Percentiles rank a stretch among this genome's conserved stretches.
Conservation (phyloP, 2,329 filamentous ascomycete species). For the Epichloe glyceriae region DNA sequence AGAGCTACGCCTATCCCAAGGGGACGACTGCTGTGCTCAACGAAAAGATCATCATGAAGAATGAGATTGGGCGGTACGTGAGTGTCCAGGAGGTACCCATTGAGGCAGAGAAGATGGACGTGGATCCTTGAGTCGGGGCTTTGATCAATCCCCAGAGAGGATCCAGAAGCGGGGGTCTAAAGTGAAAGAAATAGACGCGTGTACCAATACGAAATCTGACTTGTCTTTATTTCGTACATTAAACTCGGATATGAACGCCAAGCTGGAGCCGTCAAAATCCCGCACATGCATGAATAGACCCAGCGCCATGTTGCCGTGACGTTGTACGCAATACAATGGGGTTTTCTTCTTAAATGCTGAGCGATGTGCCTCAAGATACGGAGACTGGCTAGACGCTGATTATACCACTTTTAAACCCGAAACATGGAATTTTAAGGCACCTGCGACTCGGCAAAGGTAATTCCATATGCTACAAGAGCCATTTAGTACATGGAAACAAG, state of each 20-base stretch:
- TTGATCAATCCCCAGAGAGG: background rate
- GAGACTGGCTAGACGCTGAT: too few species aligned
- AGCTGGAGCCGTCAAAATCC: too few species aligned
- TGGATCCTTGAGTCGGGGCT: constrained; percentile 37
- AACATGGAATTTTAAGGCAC: too few species aligned
- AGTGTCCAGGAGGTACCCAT: constrained; percentile 75
- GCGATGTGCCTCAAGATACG: too few species aligned
- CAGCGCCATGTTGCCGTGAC: too few species aligned
- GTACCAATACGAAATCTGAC: constrained; percentile 2
- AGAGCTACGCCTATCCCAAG: constrained; percentile 80
- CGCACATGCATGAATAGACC: too few species aligned
- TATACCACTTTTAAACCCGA: too few species aligned
- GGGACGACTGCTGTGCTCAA: constrained; percentile 95
- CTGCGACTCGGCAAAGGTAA: background rate
- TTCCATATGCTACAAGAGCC: background rate
- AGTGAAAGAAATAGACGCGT: background rate
- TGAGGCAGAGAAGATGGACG: constrained; percentile 57
- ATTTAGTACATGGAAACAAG: constrained; percentile 1
- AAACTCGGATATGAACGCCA: background rate
- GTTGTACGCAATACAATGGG: too few species aligned
- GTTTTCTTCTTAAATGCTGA: too few species aligned
- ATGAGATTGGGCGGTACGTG: constrained; percentile 88
- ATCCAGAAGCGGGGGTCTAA: background rate
- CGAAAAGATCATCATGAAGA: constrained; percentile 89
- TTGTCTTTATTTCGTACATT: background rate